Percentiles rank a stretch among this genome's conserved stretches.
Conservation (phyloP, 2,329 filamentous ascomycete genomes). For the Beauveria asiatica region DNA sequence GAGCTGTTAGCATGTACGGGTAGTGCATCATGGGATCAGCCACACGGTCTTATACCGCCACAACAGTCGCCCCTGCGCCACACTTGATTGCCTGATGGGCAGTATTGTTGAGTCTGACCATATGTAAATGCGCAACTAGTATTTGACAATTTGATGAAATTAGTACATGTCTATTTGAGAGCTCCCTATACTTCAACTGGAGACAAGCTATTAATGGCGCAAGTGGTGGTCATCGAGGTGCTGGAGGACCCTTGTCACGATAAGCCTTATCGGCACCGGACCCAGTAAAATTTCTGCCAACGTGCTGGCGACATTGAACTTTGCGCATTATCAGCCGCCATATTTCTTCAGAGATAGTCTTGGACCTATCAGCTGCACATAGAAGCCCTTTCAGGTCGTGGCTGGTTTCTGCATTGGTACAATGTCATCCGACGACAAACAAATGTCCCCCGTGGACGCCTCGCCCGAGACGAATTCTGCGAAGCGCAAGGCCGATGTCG, state of each 20-base stretch:
- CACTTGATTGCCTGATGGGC: too few species aligned
- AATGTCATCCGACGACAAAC: constrained; percentile 6
- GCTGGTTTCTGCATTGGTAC: background rate
- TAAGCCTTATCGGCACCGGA: constrained; percentile 6
- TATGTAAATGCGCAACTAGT: too few species aligned
- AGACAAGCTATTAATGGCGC: background rate
- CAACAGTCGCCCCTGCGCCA: too few species aligned
- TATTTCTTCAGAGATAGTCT: background rate
- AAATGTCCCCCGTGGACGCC: constrained; percentile 12
- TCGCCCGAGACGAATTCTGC: constrained; percentile 19
- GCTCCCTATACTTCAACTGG: too few species aligned
- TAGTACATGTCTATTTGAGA: too few species aligned
- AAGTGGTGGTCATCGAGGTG: background rate
- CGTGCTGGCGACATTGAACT: background rate
- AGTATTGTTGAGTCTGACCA: too few species aligned
- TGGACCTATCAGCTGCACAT: background rate
- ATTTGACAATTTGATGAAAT: too few species aligned
- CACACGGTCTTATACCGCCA: too few species aligned
- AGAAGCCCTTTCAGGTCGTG: background rate
- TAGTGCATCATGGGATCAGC: too few species aligned
- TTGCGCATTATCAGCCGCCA: background rate
- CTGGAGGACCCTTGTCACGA: background rate
- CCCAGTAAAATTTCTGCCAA: constrained; percentile 9
- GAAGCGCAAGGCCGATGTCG: constrained; percentile 62
- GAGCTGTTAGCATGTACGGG: too few species aligned